A percentile compares a stretch with the other conserved stretches of the same genome.
Evolutionary conservation across 164 flowering plant species (phyloP).

Genomic region (Magnolia changhungtana): DNA sequence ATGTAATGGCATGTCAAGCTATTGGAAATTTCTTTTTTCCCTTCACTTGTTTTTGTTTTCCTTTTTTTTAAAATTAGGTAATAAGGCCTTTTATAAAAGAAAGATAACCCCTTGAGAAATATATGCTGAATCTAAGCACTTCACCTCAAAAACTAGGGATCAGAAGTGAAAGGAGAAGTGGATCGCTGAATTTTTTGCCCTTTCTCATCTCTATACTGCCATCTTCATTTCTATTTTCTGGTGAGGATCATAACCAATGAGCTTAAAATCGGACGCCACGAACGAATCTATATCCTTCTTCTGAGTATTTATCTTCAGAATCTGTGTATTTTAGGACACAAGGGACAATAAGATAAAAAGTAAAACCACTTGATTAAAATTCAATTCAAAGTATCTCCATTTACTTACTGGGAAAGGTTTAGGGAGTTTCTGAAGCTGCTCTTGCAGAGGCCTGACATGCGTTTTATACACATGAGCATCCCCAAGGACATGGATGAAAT

Average conservation of each 20-base stretch:
- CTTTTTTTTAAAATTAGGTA: background rate
- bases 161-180: background rate
- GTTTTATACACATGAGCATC: conserved; percentile 88
- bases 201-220: conserved; percentile 49
- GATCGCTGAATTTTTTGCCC: background rate
- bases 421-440: conserved; percentile 81
- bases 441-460: conserved; percentile 79
- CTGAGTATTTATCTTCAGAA: conserved; percentile 72
- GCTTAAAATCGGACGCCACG: conserved; percentile 67
- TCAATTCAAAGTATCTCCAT: background rate
- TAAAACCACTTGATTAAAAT: background rate
- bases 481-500: conserved; percentile 84
- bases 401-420: conserved; percentile 81
- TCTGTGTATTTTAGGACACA: conserved; percentile 31
- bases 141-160: conserved; percentile 3
- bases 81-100: background rate
- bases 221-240: conserved; percentile 86
- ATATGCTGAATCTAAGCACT: background rate
- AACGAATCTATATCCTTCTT: conserved; percentile 81
- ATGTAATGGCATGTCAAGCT: too few relatives aligned
- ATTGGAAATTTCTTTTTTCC: background rate
- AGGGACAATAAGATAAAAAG: background rate
- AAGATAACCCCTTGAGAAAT: background rate
- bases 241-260: conserved; percentile 83
- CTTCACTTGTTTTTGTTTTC: background rate